phyloP scores from a whole-genome alignment of 2,329 filamentous ascomycete species.

The Waltergamsia citrina region DNA sequence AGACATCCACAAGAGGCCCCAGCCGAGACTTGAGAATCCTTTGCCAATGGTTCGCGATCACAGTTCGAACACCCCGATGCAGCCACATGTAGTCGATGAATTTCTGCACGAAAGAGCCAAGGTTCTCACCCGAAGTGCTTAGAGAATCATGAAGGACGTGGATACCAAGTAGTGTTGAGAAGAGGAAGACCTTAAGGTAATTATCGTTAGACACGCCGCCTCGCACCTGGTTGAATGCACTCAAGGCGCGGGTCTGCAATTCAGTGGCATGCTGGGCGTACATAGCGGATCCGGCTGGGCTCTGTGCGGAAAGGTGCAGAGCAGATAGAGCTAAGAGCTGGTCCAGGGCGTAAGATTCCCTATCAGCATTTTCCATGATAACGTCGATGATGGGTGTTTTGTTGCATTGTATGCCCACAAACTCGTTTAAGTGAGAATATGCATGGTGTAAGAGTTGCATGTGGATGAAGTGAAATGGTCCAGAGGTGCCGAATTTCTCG shows the following conservation, averaged over 20 bases:
- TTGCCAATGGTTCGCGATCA: too few relatives aligned
- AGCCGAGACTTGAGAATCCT: too few relatives aligned
- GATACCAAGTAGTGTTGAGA: slow-evolving; percentile 18
- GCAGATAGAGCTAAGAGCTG: slow-evolving; percentile 1
- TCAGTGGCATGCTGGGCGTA: slow-evolving; percentile 14
- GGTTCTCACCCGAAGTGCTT: too few relatives aligned
- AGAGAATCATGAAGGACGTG: too few relatives aligned
- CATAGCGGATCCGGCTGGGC: not conserved
- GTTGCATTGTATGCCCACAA: not conserved
- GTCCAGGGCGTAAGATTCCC: not conserved
- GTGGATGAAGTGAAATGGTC: slow-evolving; percentile 1
- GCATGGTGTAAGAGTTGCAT: not conserved
- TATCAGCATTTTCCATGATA: not conserved
- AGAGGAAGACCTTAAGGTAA: slow-evolving; percentile 18
- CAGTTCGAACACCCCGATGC: too few relatives aligned
- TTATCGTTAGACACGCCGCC: slow-evolving; percentile 10
- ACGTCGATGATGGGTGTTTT: not conserved
- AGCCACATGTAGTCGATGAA: too few relatives aligned
- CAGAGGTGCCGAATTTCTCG: not conserved
- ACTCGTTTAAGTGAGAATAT: not conserved
- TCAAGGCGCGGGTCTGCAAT: slow-evolving; percentile 17
- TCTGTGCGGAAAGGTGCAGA: not conserved
- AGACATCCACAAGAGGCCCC: too few relatives aligned
- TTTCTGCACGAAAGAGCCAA: too few relatives aligned
- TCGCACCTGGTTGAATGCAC: slow-evolving; percentile 16